Evolutionary conservation across 305 asterid genomes (phyloP).

Genomic region (Lippia alba): DNA sequence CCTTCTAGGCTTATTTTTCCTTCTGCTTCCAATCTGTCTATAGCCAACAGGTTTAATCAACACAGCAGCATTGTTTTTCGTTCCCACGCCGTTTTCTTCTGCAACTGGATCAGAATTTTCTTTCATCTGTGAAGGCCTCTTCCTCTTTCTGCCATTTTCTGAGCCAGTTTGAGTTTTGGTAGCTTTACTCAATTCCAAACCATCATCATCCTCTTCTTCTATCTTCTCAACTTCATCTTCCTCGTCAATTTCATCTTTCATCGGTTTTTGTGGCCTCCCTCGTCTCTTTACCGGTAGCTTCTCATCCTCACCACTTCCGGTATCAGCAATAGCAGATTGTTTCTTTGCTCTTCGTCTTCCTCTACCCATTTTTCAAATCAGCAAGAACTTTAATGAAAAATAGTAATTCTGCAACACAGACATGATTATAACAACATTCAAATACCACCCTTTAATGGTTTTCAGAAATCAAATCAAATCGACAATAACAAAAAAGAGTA

Average conservation of each 20-base stretch:
- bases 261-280: constrained; percentile 74
- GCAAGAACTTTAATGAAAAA: constrained; percentile 29
- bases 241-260: constrained; percentile 60
- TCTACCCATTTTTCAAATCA: constrained; percentile 64
- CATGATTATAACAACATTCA: constrained; percentile 16
- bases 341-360: constrained; percentile 85
- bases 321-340: constrained; percentile 45
- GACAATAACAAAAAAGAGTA: background rate
- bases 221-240: constrained; percentile 57
- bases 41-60: constrained; percentile 57
- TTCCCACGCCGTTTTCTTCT: constrained; percentile 51
- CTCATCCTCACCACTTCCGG: constrained; percentile 76
- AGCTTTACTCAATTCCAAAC: constrained; percentile 45
- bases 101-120: constrained; percentile 52
- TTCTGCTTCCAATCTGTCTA: constrained; percentile 77
- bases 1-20: constrained; percentile 89
- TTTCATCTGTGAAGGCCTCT: constrained; percentile 56
- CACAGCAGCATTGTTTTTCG: constrained; percentile 41
- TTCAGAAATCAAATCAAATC: constrained; percentile 6
- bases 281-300: constrained; percentile 66
- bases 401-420: constrained; percentile 45
- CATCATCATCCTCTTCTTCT: constrained; percentile 55
- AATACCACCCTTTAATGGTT: constrained; percentile 6
- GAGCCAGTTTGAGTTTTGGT: constrained; percentile 45
- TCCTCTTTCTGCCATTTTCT: constrained; percentile 74